Percentiles rank a stretch among this genome's conserved stretches.
phyloP scores from a whole-genome alignment of 768 basidiomycete genomes.

The Agrocybe praecox region DNA sequence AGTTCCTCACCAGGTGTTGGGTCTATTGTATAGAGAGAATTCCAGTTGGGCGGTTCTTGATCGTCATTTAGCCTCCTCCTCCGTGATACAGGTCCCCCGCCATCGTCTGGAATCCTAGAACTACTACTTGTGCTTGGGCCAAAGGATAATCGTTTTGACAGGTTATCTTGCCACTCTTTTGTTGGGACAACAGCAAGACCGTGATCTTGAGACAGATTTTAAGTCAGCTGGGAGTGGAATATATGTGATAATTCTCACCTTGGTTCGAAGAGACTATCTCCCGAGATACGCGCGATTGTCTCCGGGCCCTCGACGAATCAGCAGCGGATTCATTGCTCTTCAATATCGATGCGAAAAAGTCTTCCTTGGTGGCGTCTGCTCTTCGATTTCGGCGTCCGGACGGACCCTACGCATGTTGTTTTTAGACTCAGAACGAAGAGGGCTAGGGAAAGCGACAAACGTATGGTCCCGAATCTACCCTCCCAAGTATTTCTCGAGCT shows the following conservation, averaged over 20 bases:
- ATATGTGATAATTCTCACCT: conserved; percentile 35
- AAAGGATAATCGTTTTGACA: conserved; percentile 56
- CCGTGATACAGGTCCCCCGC: conserved; percentile 41
- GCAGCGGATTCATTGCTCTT: conserved; percentile 53
- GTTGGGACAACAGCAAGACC: conserved; percentile 66
- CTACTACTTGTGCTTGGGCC: conserved; percentile 20
- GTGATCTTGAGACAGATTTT: conserved; percentile 42
- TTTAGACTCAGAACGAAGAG: conserved; percentile 7
- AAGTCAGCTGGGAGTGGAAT: conserved; percentile 2
- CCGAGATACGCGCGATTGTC: conserved; percentile 76
- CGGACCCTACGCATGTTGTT: conserved; percentile 52
- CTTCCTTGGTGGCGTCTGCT: conserved; percentile 69
- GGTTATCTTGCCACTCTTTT: conserved; percentile 77
- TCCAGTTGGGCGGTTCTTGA: conserved; percentile 48
- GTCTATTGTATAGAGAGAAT: conserved; percentile 62
- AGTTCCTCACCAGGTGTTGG: conserved; percentile 21
- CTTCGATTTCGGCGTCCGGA: conserved; percentile 65
- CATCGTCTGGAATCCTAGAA: conserved; percentile 24
- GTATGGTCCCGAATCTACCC: conserved; percentile 82
- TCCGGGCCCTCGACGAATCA: conserved; percentile 62
- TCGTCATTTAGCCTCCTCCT: conserved; percentile 47
- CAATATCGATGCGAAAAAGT: conserved; percentile 76
- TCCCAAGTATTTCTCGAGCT: conserved; percentile 72
- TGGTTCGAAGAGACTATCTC: conserved; percentile 78
- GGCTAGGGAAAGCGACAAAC: conserved; percentile 38